Evolutionary conservation across 371 early-diverging fungal species (phyloP).

Genomic region (Vavraia culicis): DNA sequence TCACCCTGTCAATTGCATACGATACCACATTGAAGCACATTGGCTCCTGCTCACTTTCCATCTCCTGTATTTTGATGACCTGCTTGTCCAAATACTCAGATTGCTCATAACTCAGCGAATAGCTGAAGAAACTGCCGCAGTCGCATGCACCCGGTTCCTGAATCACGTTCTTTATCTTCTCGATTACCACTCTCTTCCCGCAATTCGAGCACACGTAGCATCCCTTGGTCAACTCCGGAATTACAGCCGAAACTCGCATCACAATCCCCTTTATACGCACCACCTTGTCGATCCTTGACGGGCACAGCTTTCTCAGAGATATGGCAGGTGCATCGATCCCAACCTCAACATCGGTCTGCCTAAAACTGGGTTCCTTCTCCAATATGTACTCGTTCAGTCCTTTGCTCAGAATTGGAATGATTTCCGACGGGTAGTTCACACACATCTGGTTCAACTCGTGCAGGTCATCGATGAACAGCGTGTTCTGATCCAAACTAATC

Average conservation of each 20-base stretch:
- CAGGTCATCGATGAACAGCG: slow-evolving; percentile 9
- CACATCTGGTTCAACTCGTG: slow-evolving; percentile 10
- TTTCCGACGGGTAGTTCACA: slow-evolving; percentile 70
- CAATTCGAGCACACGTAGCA: slow-evolving; percentile 40
- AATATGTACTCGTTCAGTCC: slow-evolving; percentile 55
- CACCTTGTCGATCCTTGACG: slow-evolving; percentile 78
- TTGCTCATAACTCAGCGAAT: slow-evolving; percentile 61
- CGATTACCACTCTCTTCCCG: slow-evolving; percentile 49
- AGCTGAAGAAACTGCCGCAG: slow-evolving; percentile 40
- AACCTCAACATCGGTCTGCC: slow-evolving; percentile 24
- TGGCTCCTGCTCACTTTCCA: slow-evolving; percentile 86
- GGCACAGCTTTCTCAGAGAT: slow-evolving; percentile 78
- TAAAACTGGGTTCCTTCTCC: slow-evolving; percentile 51
- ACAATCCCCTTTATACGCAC: slow-evolving; percentile 80
- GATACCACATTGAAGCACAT: slow-evolving; percentile 70
- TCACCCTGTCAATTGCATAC: slow-evolving; percentile 73
- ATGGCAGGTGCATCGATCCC: slow-evolving; percentile 10
- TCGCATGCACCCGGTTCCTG: slow-evolving; percentile 71
- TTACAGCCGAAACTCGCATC: slow-evolving; percentile 65
- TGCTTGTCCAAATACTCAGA: slow-evolving; percentile 82
- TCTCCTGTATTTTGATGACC: slow-evolving; percentile 80
- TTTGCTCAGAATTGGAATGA: slow-evolving; percentile 74
- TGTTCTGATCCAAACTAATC: slow-evolving; percentile 11
- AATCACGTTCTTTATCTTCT: slow-evolving; percentile 68
- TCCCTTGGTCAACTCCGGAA: slow-evolving; percentile 56